These are phyloP conservation scores for Colletotrichum theobromicola DNA, from an alignment of 2,329 filamentous ascomycete genomes.

Conservation along the genomic window DNA sequence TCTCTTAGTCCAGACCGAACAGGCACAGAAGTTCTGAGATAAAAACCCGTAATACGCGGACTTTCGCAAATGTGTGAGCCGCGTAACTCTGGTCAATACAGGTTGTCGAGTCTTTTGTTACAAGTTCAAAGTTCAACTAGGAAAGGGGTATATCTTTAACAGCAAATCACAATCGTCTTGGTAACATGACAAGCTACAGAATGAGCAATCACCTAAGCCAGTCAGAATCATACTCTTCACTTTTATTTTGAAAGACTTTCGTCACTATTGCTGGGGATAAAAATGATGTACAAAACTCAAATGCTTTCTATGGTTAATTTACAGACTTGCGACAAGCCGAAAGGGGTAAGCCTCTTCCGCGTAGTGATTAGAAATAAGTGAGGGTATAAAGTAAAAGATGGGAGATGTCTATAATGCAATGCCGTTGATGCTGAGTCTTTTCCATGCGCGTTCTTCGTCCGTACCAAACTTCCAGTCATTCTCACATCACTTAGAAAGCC, in stretches of 20 bases:
- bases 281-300: not conserved
- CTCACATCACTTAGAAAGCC: conserved; percentile 25
- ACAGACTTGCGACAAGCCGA: not conserved
- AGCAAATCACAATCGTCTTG: not conserved
- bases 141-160: not conserved
- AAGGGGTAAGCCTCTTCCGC: not conserved
- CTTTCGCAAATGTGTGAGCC: not conserved
- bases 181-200: not conserved
- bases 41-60: not conserved
- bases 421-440: not conserved
- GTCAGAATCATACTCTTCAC: not conserved
- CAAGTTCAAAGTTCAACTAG: no score
- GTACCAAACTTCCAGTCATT: not conserved
- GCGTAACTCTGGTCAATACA: accelerated
- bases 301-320: not conserved
- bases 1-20: not conserved
- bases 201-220: not conserved
- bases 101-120: accelerated
- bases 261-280: not conserved
- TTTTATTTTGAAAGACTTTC: not conserved
- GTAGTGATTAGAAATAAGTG: not conserved
- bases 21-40: not conserved
- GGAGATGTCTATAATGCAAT: not conserved
- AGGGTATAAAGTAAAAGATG: not conserved
- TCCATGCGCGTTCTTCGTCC: not conserved